These are phyloP conservation scores for Artemisia tridentata DNA, from an alignment of 129 eudicot genomes.

Conservation along the genomic window DNA sequence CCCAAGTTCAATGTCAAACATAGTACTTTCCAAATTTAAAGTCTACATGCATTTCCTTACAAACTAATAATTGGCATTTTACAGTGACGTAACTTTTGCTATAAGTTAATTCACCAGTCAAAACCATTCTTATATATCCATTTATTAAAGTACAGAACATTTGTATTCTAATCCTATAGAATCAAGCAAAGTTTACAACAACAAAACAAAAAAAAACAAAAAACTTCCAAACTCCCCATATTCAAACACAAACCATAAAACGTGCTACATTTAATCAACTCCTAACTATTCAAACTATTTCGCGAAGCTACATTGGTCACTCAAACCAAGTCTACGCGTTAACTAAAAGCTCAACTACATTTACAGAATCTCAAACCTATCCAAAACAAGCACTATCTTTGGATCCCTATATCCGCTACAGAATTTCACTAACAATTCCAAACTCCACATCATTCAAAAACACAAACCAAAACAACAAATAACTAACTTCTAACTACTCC, in stretches of 20 bases:
- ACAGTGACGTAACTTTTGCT: neutral
- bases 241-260: neutral
- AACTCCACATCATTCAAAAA: too few relatives aligned
- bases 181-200: neutral
- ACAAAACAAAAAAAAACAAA: too few relatives aligned
- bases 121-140: neutral
- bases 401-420: too few relatives aligned
- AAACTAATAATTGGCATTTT: neutral
- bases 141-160: too few relatives aligned
- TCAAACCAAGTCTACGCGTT: conserved; percentile 9
- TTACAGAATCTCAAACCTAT: too few relatives aligned
- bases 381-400: too few relatives aligned
- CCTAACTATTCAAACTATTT: conserved; percentile 6
- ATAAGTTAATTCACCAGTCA: neutral
- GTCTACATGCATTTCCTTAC: neutral
- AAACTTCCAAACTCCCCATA: too few relatives aligned
- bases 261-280: neutral
- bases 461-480: neutral
- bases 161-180: neutral
- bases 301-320: conserved; percentile 14
- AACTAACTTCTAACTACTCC: neutral
- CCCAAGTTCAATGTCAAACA: conserved; percentile 3
- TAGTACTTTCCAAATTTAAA: neutral
- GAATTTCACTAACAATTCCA: too few relatives aligned
- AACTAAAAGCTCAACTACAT: too few relatives aligned